Percentiles rank a stretch among this genome's conserved stretches.
These are phyloP conservation scores for Podaxis sp. DNA, from an alignment of 768 basidiomycete species.

Conservation along the genomic window DNA sequence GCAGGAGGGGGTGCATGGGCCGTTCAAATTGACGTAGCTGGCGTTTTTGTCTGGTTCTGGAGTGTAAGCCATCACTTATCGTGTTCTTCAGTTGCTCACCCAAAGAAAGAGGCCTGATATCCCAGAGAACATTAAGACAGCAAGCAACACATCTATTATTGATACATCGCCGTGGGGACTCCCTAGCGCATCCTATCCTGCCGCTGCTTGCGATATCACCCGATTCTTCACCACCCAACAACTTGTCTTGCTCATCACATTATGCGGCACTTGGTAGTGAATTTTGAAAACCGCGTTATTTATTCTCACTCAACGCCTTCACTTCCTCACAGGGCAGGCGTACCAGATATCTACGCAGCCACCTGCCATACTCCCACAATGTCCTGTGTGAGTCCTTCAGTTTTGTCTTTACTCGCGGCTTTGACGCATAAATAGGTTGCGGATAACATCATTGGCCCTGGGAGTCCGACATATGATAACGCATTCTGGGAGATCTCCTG, in stretches of 20 bases:
- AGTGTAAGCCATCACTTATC: constrained; percentile 26
- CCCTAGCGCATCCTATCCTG: constrained; percentile 63
- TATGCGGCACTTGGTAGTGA: constrained; percentile 46
- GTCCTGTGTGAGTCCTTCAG: constrained; percentile 29
- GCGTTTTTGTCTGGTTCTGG: constrained; percentile 40
- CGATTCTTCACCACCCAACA: constrained; percentile 60
- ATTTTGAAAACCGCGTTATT: neutral
- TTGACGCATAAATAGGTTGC: constrained; percentile 17
- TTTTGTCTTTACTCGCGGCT: neutral
- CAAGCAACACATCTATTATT: constrained; percentile 31
- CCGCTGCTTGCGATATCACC: constrained; percentile 46
- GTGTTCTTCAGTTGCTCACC: neutral
- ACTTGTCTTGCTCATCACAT: constrained; percentile 64
- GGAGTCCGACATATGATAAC: constrained; percentile 36
- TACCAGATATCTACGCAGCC: constrained; percentile 33
- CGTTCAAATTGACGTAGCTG: constrained; percentile 58
- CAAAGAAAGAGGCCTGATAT: constrained; percentile 35
- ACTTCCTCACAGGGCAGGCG: constrained; percentile 33
- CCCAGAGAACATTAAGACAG: constrained; percentile 29
- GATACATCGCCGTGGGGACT: constrained; percentile 46
- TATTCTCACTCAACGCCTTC: neutral
- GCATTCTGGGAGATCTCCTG: constrained; percentile 61
- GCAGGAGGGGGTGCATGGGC: constrained; percentile 77
- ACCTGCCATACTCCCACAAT: constrained; percentile 37
- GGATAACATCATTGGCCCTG: constrained; percentile 45